A percentile compares a stretch with the other conserved stretches of the same genome.
Conservation (phyloP, 2,329 filamentous ascomycete genomes). For the Ophiocordyceps camponoti-leonardi region DNA sequence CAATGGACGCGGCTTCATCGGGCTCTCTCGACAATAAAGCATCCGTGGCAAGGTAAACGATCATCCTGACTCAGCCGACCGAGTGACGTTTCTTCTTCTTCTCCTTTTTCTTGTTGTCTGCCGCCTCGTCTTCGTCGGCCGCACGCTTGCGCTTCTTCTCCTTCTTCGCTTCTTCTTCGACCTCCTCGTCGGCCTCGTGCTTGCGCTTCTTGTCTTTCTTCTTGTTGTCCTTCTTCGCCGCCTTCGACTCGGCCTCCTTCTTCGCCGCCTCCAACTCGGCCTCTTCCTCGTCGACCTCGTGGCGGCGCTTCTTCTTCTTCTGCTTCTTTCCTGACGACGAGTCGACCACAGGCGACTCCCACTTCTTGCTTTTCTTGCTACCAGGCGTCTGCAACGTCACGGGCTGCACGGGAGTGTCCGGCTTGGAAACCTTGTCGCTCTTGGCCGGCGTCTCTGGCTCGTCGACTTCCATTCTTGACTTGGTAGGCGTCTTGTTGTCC, state of each 20-base stretch:
- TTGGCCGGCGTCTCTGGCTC: constrained; percentile 24
- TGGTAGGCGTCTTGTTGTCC: constrained; percentile 26
- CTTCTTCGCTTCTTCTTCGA: no score
- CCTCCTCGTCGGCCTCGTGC: constrained; percentile 46
- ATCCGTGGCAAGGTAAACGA: constrained; percentile 1
- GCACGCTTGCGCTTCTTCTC: constrained; percentile 61
- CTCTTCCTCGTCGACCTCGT: constrained; percentile 38
- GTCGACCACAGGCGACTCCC: constrained; percentile 48
- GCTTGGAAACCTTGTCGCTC: neutral
- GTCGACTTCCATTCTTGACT: constrained; percentile 4
- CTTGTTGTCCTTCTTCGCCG: no score
- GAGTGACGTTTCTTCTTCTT: constrained; percentile 30
- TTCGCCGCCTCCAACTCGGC: constrained; percentile 43
- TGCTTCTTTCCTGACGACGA: constrained; percentile 25
- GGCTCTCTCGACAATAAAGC: no score
- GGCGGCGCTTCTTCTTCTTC: constrained; percentile 54
- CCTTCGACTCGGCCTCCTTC: no score
- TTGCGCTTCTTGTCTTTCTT: constrained; percentile 56
- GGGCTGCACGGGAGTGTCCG: no score
- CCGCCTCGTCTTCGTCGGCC: constrained; percentile 42
- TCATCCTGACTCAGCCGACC: constrained; percentile 1
- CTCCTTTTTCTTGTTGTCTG: constrained; percentile 40
- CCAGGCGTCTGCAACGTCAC: constrained; percentile 13
- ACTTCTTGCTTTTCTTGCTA: constrained; percentile 55
- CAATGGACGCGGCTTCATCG: constrained; percentile 5